Conservation (phyloP, 179 eudicot species). For the Vitellaria paradoxa region DNA sequence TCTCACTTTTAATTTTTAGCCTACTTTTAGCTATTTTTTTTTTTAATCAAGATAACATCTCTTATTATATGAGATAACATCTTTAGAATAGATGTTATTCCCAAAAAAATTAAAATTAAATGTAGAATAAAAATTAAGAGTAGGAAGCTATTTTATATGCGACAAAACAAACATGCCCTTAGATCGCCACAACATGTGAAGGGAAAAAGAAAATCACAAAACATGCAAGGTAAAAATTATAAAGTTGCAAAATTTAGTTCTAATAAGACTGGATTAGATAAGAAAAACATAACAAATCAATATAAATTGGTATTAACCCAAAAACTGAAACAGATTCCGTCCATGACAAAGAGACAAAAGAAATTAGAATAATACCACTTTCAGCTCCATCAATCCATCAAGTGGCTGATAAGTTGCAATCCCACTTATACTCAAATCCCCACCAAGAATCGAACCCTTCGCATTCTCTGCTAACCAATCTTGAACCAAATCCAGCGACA, state of each 20-base stretch:
- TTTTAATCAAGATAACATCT: no score
- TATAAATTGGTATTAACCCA: not conserved
- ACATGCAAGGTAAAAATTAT: not conserved
- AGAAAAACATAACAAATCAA: not conserved
- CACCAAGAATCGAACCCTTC: slow-evolving; percentile 29
- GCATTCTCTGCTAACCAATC: slow-evolving; percentile 65
- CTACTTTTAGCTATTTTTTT: no score
- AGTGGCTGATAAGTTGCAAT: slow-evolving; percentile 46
- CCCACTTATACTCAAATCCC: slow-evolving; percentile 42
- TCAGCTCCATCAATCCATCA: slow-evolving; percentile 40
- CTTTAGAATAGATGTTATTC: no score
- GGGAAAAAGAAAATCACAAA: not conserved
- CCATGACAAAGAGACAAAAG: not conserved
- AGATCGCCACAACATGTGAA: not conserved
- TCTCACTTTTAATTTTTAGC: no score
- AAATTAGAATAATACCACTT: slow-evolving; percentile 42
- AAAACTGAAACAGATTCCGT: not conserved
- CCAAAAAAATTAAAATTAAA: no score
- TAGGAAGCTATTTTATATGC: no score
- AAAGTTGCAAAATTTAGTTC: not conserved
- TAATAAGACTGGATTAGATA: not conserved
- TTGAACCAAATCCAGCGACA: slow-evolving; percentile 74
- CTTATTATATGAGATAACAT: no score
- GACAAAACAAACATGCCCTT: no score
- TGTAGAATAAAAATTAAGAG: no score